Base-by-base conservation (phyloP, 1,284 basidiomycete species). In the Fomes fomentarius region DNA sequence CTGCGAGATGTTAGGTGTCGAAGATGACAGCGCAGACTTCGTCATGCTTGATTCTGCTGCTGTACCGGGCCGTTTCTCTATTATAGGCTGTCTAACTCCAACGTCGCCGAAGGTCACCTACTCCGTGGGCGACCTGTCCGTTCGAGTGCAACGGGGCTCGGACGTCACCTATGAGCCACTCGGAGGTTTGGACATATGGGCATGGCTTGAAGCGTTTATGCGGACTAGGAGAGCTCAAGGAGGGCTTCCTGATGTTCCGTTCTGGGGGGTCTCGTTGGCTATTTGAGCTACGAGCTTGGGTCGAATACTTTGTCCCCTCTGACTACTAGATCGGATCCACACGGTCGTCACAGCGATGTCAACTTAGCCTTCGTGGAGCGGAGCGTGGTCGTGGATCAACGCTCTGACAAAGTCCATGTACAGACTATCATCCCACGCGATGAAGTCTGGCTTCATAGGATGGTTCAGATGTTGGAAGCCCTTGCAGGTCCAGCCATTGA, bases 191-290 rank as follows among this genome's bases (percentile, higher is more conserved):
- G 81, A 84, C 58, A 74, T 90, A 25, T 92, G 89, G 90, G 71
- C 80, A 31, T 92, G 88, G 88, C 70, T 91, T 19, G 75, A 80
- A 22, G 67, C 71, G n/a, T 91, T 87, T 70, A 89, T 91, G 84
- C 76, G 71, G 33, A 57, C 70, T 22, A 75, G 72, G 46, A 76
- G 72, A 53, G 80, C 76, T 5, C 50, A 62, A 17, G 74, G 73
- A 19, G 88, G 89, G 5, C 64, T 66, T 43, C 60, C 74, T 8
- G 74, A 79, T 8, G 67, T 84, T 30, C 89, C 89, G 0, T 92
- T 92, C 65, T 91, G 90, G 89, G 90, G 89, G 90, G 89, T 21
- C 71, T 92, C 14, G 70, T 90, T 22, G 89, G 89, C 7, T 82
- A 79, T 54, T 69, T 92, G 45, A 87, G 85, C 65, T 92, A 92